Evolutionary conservation across 2,329 filamentous ascomycete species (phyloP).

Genomic region (Bipolaris bicolor): DNA sequence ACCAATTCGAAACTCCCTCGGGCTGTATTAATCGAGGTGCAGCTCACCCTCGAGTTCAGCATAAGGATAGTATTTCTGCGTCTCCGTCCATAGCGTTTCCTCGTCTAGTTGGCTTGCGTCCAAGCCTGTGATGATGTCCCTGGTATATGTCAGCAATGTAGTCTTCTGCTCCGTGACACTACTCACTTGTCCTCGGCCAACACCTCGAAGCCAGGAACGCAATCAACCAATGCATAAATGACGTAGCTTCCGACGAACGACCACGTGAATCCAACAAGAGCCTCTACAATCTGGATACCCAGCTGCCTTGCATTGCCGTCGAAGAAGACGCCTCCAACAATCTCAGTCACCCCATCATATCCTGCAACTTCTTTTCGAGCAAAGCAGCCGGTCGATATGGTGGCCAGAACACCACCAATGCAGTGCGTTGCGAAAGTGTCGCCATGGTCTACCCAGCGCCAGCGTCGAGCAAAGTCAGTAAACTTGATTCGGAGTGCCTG

Average conservation of each 20-base stretch:
- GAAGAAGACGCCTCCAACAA: slow-evolving; percentile 60
- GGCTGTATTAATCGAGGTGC: slow-evolving; percentile 30
- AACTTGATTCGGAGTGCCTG: slow-evolving; percentile 62
- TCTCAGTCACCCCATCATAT: slow-evolving; percentile 59
- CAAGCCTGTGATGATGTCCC: slow-evolving; percentile 56
- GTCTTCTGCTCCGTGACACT: not conserved
- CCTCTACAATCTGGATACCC: slow-evolving; percentile 59
- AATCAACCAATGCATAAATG: slow-evolving; percentile 60
- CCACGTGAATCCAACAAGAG: slow-evolving; percentile 59
- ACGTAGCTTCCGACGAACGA: slow-evolving; percentile 57
- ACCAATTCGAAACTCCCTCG: too few relatives aligned
- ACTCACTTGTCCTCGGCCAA: slow-evolving; percentile 60
- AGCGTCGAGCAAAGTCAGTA: slow-evolving; percentile 54
- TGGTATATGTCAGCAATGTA: slow-evolving; percentile 24
- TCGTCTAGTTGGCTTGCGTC: slow-evolving; percentile 61
- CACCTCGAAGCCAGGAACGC: slow-evolving; percentile 60
- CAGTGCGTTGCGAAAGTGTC: slow-evolving; percentile 64
- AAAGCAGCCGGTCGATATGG: slow-evolving; percentile 59
- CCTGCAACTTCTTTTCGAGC: slow-evolving; percentile 59
- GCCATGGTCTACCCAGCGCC: slow-evolving; percentile 61
- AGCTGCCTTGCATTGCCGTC: slow-evolving; percentile 60
- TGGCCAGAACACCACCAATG: slow-evolving; percentile 58
- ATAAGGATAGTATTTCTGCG: slow-evolving; percentile 47
- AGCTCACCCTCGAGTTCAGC: slow-evolving; percentile 37
- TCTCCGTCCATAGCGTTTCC: slow-evolving; percentile 48